These are phyloP conservation scores for Acer negundo DNA, from an alignment of 345 rosid species.

Conservation along the genomic window DNA sequence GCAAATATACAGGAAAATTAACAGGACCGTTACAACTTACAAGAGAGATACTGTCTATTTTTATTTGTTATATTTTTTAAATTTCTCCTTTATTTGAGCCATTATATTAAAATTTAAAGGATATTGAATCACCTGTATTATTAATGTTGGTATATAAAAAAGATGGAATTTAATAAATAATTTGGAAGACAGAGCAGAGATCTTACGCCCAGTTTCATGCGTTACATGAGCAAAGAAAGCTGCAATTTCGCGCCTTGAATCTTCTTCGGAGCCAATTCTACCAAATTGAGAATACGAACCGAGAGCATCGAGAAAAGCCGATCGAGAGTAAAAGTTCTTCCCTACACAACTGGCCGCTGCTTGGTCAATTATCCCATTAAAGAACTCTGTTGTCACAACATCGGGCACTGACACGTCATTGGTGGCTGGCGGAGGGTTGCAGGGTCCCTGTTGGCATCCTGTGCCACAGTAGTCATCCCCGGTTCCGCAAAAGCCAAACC, in stretches of 20 bases:
- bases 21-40: too few relatives aligned
- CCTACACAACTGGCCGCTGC: conserved; percentile 56
- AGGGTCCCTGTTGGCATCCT: conserved; percentile 63
- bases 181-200: not conserved
- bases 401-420: conserved; percentile 39
- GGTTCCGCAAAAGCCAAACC: conserved; percentile 29
- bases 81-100: too few relatives aligned
- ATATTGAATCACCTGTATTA: too few relatives aligned
- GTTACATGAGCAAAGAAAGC: conserved; percentile 83
- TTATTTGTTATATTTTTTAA: too few relatives aligned
- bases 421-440: conserved; percentile 39
- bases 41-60: too few relatives aligned
- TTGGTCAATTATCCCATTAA: conserved; percentile 52
- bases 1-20: too few relatives aligned
- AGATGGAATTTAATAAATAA: not conserved
- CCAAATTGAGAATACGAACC: conserved; percentile 54
- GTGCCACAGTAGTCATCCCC: conserved; percentile 31
- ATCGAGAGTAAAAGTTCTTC: conserved; percentile 56
- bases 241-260: conserved; percentile 71
- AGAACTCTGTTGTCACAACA: conserved; percentile 52
- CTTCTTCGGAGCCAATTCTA: conserved; percentile 46
- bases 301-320: conserved; percentile 57
- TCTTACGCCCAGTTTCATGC: conserved; percentile 83
- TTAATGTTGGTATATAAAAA: too few relatives aligned
- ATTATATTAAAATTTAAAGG: too few relatives aligned